phyloP scores from a whole-genome alignment of 2,329 filamentous ascomycete species.

The Shiraia bambusicola region DNA sequence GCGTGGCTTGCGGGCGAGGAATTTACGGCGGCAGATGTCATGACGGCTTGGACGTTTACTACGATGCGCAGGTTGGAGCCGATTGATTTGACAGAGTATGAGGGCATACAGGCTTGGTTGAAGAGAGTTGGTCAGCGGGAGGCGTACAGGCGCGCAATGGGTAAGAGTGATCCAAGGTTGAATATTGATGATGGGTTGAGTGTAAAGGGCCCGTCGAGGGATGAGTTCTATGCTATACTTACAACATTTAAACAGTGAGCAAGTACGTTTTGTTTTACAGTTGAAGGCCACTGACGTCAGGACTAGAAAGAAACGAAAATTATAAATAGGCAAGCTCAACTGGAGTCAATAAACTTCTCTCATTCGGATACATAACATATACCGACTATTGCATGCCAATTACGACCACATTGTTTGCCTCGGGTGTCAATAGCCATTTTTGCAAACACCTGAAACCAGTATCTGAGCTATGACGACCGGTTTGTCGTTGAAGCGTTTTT shows the following conservation, averaged over 20 bases:
- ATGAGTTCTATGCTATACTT: slow-evolving; percentile 23
- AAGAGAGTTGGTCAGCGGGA: slow-evolving; percentile 28
- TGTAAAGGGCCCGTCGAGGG: slow-evolving; percentile 26
- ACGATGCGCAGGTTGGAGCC: slow-evolving; percentile 60
- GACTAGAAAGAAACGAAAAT: too few species aligned
- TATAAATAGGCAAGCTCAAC: too few species aligned
- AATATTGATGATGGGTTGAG: slow-evolving; percentile 30
- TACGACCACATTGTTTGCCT: too few species aligned
- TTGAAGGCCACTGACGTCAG: too few species aligned
- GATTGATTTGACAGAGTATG: slow-evolving; percentile 36
- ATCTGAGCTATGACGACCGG: too few species aligned
- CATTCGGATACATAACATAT: too few species aligned
- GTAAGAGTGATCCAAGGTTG: slow-evolving; percentile 54
- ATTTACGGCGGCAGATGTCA: slow-evolving; percentile 67
- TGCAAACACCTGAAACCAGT: too few species aligned
- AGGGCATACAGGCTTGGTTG: slow-evolving; percentile 35
- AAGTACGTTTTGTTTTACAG: too few species aligned
- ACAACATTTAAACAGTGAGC: slow-evolving; percentile 27
- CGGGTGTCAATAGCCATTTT: too few species aligned
- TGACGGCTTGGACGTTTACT: slow-evolving; percentile 62
- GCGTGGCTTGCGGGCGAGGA: slow-evolving; percentile 62
- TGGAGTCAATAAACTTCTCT: too few species aligned
- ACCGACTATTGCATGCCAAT: too few species aligned
- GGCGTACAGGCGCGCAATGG: slow-evolving; percentile 54
- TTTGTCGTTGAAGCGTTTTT: too few species aligned